These are phyloP conservation scores for Heterobasidion annosum DNA, from an alignment of 1,284 basidiomycete genomes.

Conservation along the genomic window DNA sequence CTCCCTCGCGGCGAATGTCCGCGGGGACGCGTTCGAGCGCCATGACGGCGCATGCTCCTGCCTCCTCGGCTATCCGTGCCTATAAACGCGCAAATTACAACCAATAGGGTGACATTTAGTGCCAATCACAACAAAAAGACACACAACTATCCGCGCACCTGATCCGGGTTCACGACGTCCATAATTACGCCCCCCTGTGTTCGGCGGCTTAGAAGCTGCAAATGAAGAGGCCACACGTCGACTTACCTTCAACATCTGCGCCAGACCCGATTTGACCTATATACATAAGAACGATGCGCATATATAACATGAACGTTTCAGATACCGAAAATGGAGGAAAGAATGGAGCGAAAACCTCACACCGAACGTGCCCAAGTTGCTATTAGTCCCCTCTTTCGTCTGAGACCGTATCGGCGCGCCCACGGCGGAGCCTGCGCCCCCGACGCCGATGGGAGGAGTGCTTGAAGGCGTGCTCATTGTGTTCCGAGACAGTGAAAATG, in stretches of 20 bases:
- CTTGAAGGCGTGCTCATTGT: conserved; percentile 22
- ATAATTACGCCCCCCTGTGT: conserved; percentile 82
- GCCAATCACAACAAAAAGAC: neutral
- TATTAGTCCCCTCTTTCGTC: conserved; percentile 46
- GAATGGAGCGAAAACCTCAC: conserved; percentile 30
- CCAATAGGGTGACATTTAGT: neutral
- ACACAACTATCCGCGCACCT: conserved; percentile 34
- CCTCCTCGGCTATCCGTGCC: conserved; percentile 96
- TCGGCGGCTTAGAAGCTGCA: conserved; percentile 11
- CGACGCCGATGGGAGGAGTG: conserved; percentile 22
- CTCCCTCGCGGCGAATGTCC: conserved; percentile 86
- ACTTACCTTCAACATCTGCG: conserved; percentile 88
- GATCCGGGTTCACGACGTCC: conserved; percentile 84
- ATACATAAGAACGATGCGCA: neutral
- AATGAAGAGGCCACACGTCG: neutral
- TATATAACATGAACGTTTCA: neutral
- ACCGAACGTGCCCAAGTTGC: conserved; percentile 77
- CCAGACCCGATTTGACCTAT: conserved; percentile 88
- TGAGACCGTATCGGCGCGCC: conserved; percentile 50
- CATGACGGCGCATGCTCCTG: conserved; percentile 98
- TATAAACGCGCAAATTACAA: conserved; percentile 21
- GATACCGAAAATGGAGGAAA: neutral
- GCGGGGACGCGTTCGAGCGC: conserved; percentile 93
- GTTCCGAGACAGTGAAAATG: conserved; percentile 3
- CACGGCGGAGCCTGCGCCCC: conserved; percentile 23